Base-by-base conservation (phyloP, 495 filamentous ascomycete genomes). In the Halenospora varia region DNA sequence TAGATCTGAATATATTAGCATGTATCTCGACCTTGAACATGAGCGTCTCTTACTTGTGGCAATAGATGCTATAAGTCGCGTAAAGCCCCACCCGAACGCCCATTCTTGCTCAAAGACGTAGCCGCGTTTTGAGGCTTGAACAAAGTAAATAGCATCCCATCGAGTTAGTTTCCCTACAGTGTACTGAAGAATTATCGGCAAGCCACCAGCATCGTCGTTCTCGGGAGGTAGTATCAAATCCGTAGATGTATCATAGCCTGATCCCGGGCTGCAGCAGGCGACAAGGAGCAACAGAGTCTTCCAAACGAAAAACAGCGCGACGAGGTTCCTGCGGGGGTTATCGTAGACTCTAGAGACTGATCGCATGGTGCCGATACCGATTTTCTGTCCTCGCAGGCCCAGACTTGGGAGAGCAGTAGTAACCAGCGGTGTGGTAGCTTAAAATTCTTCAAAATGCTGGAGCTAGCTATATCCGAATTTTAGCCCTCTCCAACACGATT, bases 81-180 rank as follows among this genome's bases (percentile, higher is more conserved):
- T 57, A 23, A 61, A 66, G 2, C 63, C 66, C 66, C 68, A 62
- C 65, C 90, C 87, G 74, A 96, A 98, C 0, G 95, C 94, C 92
- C 92, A 97, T 72, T 97, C 91, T 72, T 98, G 95, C 72, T 98
- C 94, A 71, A 87, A 92, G 10, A 85, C 50, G 59, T 97, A 91
- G 20, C 90, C 92, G 26, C 84, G 75, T 53, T 79, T 74, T 0
- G 90, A 85, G 45, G 75, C 70, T 53, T 84, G 80, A 29, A 86
- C 73, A 64, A 89, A 97, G 68, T 96, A 97, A 52, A 98, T 85
- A 35, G 88, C 86, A 66, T 98, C 94, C 94, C 94, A 98, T 71
- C 93, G 80, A 0, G 85, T 83, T 40, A 96, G 77, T 51, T 83
- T 85, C 55, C 69, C 72, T 53, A 56, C 48, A 10, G 63, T 23